Evolutionary conservation across 1,139 yeast genomes (phyloP).

Genomic region (Wickerhamomyces sp.): DNA sequence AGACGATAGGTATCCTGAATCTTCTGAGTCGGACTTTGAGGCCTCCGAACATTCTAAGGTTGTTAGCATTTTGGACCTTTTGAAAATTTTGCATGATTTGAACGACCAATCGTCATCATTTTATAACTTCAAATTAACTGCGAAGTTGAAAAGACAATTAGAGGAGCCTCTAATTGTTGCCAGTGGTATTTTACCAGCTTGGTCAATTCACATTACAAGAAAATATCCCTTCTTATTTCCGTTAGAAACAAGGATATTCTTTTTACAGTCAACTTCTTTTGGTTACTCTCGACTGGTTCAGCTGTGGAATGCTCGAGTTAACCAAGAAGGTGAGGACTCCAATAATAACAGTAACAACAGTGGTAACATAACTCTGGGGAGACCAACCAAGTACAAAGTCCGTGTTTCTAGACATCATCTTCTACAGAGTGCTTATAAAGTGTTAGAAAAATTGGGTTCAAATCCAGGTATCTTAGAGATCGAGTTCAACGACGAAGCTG

Average conservation of each 20-base stretch:
- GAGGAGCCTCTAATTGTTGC: constrained; percentile 90
- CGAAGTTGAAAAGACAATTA: constrained; percentile 79
- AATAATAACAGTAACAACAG: constrained; percentile 18
- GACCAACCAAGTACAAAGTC: constrained; percentile 77
- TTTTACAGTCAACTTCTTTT: constrained; percentile 83
- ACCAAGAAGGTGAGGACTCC: constrained; percentile 32
- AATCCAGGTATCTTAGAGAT: constrained; percentile 81
- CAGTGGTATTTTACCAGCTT: constrained; percentile 80
- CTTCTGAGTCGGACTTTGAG: constrained; percentile 28
- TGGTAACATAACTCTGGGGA: constrained; percentile 49
- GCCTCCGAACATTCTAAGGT: constrained; percentile 40
- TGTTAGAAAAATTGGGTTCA: constrained; percentile 71
- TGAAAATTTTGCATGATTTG: constrained; percentile 46
- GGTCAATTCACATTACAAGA: constrained; percentile 74
- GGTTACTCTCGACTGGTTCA: constrained; percentile 85
- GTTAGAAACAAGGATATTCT: constrained; percentile 70
- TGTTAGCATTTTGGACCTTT: constrained; percentile 47
- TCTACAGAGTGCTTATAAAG: constrained; percentile 75
- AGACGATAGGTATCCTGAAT: constrained; percentile 6
- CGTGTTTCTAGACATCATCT: constrained; percentile 69
- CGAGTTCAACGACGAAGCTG: constrained; percentile 90
- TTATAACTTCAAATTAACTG: constrained; percentile 78
- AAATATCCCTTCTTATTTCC: constrained; percentile 83
- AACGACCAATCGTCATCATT: constrained; percentile 38
- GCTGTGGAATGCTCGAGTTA: constrained; percentile 63